Conservation (phyloP, 805 yeast species). For the Cephaloascus albidus region DNA sequence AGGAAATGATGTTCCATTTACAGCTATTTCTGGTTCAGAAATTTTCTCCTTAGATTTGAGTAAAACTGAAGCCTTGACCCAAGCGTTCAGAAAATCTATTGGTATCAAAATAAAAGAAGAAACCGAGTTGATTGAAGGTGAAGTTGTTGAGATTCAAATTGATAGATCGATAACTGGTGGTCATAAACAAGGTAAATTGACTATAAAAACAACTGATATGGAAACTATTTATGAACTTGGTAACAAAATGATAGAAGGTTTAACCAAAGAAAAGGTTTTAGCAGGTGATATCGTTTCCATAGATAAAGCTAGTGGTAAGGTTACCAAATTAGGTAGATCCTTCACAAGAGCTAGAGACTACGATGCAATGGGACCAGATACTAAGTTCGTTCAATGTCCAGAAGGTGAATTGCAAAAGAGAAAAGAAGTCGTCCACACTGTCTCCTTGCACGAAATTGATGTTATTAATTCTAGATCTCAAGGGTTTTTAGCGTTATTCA, state of each 20-base stretch:
- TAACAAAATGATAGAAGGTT: slow-evolving; percentile 86
- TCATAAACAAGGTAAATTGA: slow-evolving; percentile 94
- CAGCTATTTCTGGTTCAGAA: slow-evolving; percentile 92
- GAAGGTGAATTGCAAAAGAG: slow-evolving; percentile 97
- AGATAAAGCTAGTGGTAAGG: slow-evolving; percentile 92
- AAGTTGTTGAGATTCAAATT: slow-evolving; percentile 93
- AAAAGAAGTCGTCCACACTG: slow-evolving; percentile 93
- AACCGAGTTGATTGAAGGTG: slow-evolving; percentile 97
- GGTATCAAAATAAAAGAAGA: slow-evolving; percentile 95
- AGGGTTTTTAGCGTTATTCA: slow-evolving; percentile 90
- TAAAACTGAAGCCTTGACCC: slow-evolving; percentile 94
- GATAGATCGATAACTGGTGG: slow-evolving; percentile 95
- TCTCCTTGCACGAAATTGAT: slow-evolving; percentile 95
- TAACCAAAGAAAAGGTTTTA: slow-evolving; percentile 87
- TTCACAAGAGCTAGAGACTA: slow-evolving; percentile 95
- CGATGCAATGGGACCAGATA: slow-evolving; percentile 98
- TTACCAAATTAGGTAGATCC: slow-evolving; percentile 90
- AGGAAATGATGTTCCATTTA: slow-evolving; percentile 82
- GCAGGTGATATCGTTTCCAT: slow-evolving; percentile 97
- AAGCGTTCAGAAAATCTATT: slow-evolving; percentile 91
- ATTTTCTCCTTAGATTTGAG: slow-evolving; percentile 84
- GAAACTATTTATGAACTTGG: slow-evolving; percentile 96
- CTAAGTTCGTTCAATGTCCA: slow-evolving; percentile 96
- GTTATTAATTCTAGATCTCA: slow-evolving; percentile 96
- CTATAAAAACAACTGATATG: slow-evolving; percentile 97